Base-by-base conservation (phyloP, 768 basidiomycete genomes). In the Pholiota microspora region DNA sequence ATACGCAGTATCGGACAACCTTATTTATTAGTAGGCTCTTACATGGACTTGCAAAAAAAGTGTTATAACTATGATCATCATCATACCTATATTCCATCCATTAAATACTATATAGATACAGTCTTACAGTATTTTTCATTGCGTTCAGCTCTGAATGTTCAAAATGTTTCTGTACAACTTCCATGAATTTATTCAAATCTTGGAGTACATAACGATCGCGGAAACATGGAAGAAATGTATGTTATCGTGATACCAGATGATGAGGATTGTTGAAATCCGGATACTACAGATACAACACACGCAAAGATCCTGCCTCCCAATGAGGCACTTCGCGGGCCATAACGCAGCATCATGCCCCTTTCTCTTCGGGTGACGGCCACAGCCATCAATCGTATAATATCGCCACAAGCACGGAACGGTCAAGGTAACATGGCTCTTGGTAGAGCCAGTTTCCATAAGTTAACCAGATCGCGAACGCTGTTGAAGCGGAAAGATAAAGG, bases 241-340 rank as follows among this genome's bases (percentile, higher is more conserved):
- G 24, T 46, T 53, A 59, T 62, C 53, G 36, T 60, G 54, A 52
- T 53, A 55, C 56, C 54, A 63, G 59, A 67, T 64, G 63, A 67
- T 55, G 62, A 66, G 85, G 86, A 88, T 88, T 88, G 87, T 88
- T 88, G 87, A 88, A 88, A 88, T 83, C 86, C 85, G 66, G 72
- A 75, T 72, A 77, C 77, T 76, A 76, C 73, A 67, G 68, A 67
- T 69, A 67, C 64, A 66, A 69, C 58, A 72, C 66, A 67, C 73
- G 66, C 69, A 69, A 71, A 70, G 67, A 56, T 67, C 72, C 69
- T 67, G 68, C 69, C 64, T 69, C 67, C 67, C 61, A 54, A 50
- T 60, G 70, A 71, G 71, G 73, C 70, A 71, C 69, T 69, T 61
- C 62, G 69, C 71, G 65, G 67, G 70, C 68, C 64, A 66, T 57